Evolutionary conservation across 169 alveolate species (phyloP).

Genomic region (Eimeria praecox): DNA sequence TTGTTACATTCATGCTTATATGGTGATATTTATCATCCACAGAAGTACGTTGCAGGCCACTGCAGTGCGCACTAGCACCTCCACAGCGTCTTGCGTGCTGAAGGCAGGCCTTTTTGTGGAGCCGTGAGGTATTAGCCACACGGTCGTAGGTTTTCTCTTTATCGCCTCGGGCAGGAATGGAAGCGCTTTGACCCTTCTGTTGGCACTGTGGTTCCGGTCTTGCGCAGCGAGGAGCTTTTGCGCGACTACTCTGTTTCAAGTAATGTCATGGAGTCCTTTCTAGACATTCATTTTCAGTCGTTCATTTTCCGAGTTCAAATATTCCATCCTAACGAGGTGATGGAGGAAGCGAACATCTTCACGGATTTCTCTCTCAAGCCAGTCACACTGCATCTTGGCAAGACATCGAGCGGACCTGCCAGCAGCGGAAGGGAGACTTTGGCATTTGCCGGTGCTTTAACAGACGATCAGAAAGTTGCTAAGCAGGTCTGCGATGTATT

Average conservation of each 20-base stretch:
- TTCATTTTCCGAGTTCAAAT: slow-evolving; percentile 71
- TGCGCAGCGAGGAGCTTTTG: slow-evolving; percentile 78
- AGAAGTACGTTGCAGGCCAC: background rate
- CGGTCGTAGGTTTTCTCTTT: no score
- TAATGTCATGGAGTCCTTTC: slow-evolving; percentile 58
- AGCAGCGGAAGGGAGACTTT: background rate
- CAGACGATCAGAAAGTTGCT: slow-evolving; percentile 10
- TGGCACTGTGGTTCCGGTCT: background rate
- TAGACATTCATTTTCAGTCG: slow-evolving; percentile 62
- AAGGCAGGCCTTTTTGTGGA: background rate
- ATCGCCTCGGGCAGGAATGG: background rate
- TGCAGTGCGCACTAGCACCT: background rate
- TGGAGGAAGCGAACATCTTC: slow-evolving; percentile 57
- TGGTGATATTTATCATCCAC: background rate
- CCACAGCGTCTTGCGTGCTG: background rate
- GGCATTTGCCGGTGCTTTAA: background rate
- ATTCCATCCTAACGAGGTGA: slow-evolving; percentile 78
- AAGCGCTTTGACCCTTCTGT: background rate
- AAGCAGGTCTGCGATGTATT: slow-evolving; percentile 40
- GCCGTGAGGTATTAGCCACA: background rate
- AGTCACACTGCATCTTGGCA: slow-evolving; percentile 24
- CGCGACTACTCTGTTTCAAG: slow-evolving; percentile 70
- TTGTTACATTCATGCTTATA: background rate
- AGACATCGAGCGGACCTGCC: background rate
- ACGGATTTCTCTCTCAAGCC: slow-evolving; percentile 63